A percentile compares a stretch with the other conserved stretches of the same genome.
These are phyloP conservation scores for Daldinia concentrica DNA, from an alignment of 495 filamentous ascomycete genomes.

Conservation along the genomic window DNA sequence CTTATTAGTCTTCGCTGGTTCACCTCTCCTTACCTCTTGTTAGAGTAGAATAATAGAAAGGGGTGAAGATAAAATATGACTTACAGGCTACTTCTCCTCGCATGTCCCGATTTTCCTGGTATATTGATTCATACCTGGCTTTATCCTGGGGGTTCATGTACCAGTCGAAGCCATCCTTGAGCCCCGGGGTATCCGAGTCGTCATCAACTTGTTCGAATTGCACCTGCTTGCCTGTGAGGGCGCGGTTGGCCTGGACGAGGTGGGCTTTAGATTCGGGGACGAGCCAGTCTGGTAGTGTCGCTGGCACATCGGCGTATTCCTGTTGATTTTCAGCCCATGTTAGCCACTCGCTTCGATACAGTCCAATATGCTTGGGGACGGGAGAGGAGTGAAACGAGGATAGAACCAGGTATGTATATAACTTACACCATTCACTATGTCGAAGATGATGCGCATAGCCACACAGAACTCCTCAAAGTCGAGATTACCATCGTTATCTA, in stretches of 20 bases:
- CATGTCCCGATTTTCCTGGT: conserved; percentile 83
- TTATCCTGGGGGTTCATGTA: conserved; percentile 95
- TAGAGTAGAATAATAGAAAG: background rate
- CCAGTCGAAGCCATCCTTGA: conserved; percentile 98
- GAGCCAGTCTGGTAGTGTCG: conserved; percentile 89
- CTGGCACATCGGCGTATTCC: conserved; percentile 89
- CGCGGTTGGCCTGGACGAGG: conserved; percentile 87
- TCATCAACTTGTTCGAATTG: conserved; percentile 81
- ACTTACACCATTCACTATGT: conserved; percentile 92
- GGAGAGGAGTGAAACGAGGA: background rate
- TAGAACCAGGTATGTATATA: background rate
- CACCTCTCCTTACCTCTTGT: background rate
- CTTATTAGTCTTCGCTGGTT: conserved; percentile 19
- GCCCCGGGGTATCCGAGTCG: conserved; percentile 79
- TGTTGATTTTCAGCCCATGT: conserved; percentile 47
- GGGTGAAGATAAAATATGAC: conserved; percentile 33
- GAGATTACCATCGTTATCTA: conserved; percentile 93
- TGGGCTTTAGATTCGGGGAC: conserved; percentile 97
- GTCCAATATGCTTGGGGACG: background rate
- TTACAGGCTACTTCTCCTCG: conserved; percentile 86
- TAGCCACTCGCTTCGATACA: conserved; percentile 3
- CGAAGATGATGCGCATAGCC: conserved; percentile 96
- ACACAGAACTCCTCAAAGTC: conserved; percentile 99
- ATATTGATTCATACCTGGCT: conserved; percentile 94
- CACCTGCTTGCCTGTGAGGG: conserved; percentile 76